phyloP scores from a whole-genome alignment of 306 rosid genomes.

The Luffa acutangula region DNA sequence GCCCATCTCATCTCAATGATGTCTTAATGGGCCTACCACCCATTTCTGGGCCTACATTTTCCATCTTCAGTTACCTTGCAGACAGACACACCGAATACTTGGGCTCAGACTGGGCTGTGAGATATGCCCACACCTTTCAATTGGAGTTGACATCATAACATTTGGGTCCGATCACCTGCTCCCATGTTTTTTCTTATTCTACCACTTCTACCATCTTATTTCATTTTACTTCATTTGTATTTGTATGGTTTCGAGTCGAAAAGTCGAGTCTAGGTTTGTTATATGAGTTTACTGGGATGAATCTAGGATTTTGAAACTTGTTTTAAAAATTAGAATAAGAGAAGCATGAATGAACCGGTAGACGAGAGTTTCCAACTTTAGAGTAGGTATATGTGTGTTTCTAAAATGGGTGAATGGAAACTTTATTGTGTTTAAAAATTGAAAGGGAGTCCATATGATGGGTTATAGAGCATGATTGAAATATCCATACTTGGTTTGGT shows the following conservation, averaged over 20 bases:
- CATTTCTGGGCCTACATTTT: constrained; percentile 4
- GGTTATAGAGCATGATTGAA: background rate
- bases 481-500: background rate
- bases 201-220: background rate
- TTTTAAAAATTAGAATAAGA: too few relatives aligned
- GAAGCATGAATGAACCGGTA: background rate
- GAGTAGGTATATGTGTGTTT: background rate
- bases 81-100: background rate
- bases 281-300: too few relatives aligned
- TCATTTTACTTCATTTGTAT: background rate
- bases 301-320: too few relatives aligned
- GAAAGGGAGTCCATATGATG: background rate
- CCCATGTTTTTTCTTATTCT: background rate
- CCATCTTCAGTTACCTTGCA: background rate
- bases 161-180: background rate
- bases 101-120: constrained; percentile 6
- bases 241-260: background rate
- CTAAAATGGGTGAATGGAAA: background rate
- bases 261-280: too few relatives aligned
- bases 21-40: constrained; percentile 5
- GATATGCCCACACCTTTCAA: background rate
- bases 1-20: constrained; percentile 7
- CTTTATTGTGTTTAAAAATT: background rate
- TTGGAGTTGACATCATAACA: background rate
- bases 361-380: background rate